These are phyloP conservation scores for Trametes pubescens DNA, from an alignment of 1,284 basidiomycete species.

Conservation along the genomic window DNA sequence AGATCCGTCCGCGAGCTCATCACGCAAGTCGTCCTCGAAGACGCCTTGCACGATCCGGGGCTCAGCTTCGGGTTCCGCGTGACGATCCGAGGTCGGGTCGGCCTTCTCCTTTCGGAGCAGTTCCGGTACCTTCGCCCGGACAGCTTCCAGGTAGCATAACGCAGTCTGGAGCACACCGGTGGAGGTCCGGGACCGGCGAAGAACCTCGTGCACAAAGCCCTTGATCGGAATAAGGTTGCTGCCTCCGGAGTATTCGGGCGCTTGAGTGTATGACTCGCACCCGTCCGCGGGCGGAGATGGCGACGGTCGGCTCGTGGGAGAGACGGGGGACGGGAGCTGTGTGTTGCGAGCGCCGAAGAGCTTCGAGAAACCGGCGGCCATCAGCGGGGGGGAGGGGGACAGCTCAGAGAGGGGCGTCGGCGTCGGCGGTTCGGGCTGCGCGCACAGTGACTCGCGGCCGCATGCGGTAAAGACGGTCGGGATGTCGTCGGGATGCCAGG, in stretches of 20 bases:
- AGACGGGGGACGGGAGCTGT: slow-evolving; percentile 59
- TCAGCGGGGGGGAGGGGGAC: slow-evolving; percentile 13
- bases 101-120: slow-evolving; percentile 59
- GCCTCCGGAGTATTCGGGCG: slow-evolving; percentile 32
- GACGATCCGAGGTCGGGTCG: slow-evolving; percentile 39
- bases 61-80: slow-evolving; percentile 51
- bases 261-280: slow-evolving; percentile 31
- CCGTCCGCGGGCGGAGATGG: slow-evolving; percentile 34
- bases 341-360: slow-evolving; percentile 43
- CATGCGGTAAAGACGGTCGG: slow-evolving; percentile 58
- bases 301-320: slow-evolving; percentile 50
- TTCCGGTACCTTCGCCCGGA: slow-evolving; percentile 70
- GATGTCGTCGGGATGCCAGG: slow-evolving; percentile 78
- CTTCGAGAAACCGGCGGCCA: slow-evolving; percentile 33
- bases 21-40: slow-evolving; percentile 5
- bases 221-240: slow-evolving; percentile 64
- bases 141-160: slow-evolving; percentile 79
- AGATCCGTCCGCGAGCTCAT: background rate
- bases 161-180: slow-evolving; percentile 80
- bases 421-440: slow-evolving; percentile 30
- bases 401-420: slow-evolving; percentile 30
- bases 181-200: slow-evolving; percentile 78
- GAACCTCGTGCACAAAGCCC: slow-evolving; percentile 79
- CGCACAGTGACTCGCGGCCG: slow-evolving; percentile 28
- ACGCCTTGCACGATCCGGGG: slow-evolving; percentile 53